These are phyloP conservation scores for Rhizophagus sp. DNA, from an alignment of 192 early-diverging fungal genomes.

Conservation along the genomic window DNA sequence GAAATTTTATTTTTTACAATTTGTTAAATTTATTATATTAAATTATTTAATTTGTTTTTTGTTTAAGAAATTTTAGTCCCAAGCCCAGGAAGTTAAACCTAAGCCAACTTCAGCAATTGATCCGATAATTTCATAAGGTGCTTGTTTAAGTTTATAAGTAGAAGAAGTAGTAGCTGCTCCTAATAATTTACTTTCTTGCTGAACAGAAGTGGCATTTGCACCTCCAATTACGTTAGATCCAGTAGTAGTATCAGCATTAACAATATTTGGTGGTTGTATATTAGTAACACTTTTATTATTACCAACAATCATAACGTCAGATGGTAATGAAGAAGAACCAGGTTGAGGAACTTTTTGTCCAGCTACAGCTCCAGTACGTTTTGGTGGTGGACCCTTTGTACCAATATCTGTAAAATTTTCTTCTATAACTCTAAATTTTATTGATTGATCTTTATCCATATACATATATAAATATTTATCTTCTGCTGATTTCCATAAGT, in stretches of 20 bases:
- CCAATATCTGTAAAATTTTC: constrained; percentile 78
- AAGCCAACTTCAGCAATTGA: constrained; percentile 3
- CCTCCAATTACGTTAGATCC: not conserved
- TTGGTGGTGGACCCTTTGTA: constrained; percentile 48
- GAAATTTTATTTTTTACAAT: no score
- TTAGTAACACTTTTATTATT: not conserved
- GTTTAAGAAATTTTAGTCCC: not conserved
- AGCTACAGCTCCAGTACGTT: constrained; percentile 7
- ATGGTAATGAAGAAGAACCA: constrained; percentile 8
- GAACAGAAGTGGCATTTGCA: not conserved
- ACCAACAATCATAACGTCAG: constrained; percentile 6
- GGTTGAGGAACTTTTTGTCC: constrained; percentile 13
- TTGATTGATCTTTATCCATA: constrained; percentile 77
- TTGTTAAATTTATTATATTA: no score
- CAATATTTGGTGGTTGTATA: not conserved
- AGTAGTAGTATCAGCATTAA: not conserved
- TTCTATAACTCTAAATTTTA: constrained; percentile 75
- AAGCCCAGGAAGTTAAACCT: not conserved
- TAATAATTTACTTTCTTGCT: not conserved
- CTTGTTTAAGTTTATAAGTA: not conserved
- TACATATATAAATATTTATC: constrained; percentile 59
- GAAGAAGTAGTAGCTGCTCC: not conserved
- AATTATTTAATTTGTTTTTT: no score
- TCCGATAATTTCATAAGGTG: constrained; percentile 1
- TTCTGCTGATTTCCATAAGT: constrained; percentile 72